These are phyloP conservation scores for Picea glauca DNA, from an alignment of 75 land plant genomes.

Conservation along the genomic window DNA sequence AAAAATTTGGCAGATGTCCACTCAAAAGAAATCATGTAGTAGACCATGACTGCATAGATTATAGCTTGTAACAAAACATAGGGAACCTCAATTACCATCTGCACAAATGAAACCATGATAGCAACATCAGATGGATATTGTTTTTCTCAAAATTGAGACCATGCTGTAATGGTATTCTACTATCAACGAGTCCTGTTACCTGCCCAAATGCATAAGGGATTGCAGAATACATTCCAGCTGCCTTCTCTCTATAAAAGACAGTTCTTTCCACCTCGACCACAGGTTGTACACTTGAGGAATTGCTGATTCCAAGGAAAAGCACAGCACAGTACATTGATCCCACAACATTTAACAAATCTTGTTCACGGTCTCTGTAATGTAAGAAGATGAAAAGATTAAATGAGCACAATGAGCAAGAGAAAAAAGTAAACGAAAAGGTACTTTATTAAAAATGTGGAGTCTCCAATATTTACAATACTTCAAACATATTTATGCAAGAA, in stretches of 20 bases:
- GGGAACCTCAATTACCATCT: constrained; percentile 39
- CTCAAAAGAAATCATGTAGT: constrained; percentile 68
- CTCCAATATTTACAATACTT: no score
- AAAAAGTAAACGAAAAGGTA: no score
- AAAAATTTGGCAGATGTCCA: constrained; percentile 78
- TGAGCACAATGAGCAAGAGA: no score
- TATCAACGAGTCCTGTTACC: neutral
- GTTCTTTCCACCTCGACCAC: constrained; percentile 9
- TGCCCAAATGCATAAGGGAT: constrained; percentile 10
- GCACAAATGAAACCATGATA: constrained; percentile 1
- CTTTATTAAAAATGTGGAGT: no score
- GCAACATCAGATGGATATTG: no score
- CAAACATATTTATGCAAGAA: no score
- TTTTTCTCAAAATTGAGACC: no score
- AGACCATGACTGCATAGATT: constrained; percentile 22
- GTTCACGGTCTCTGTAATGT: no score
- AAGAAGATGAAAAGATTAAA: no score
- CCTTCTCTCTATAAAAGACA: constrained; percentile 11
- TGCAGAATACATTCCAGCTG: constrained; percentile 10
- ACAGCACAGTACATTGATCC: constrained; percentile 14
- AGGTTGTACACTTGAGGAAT: constrained; percentile 6
- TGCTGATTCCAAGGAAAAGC: constrained; percentile 4
- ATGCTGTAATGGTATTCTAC: neutral
- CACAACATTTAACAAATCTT: neutral
- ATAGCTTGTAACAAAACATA: constrained; percentile 22